Evolutionary conservation across 148 eudicot species (phyloP).

Genomic region (Heliamphora exappendiculata): DNA sequence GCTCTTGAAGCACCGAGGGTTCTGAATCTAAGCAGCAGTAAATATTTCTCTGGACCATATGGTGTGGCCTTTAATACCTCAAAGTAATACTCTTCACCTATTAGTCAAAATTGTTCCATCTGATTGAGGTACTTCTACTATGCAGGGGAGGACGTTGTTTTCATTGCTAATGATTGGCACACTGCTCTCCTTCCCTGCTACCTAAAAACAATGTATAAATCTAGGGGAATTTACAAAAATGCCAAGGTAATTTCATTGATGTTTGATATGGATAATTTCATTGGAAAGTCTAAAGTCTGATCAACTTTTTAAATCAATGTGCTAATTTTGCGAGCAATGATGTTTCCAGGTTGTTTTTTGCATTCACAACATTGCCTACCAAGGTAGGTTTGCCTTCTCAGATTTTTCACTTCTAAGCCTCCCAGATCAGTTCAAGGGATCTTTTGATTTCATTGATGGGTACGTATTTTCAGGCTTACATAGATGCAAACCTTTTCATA

Average conservation of each 20-base stretch:
- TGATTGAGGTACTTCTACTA: neutral
- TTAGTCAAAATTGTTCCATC: neutral
- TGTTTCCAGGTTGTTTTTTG: slow-evolving; percentile 69
- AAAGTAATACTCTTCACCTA: neutral
- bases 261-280: neutral
- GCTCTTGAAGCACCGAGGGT: slow-evolving; percentile 90
- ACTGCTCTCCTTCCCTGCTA: slow-evolving; percentile 87
- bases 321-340: neutral
- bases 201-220: slow-evolving; percentile 63
- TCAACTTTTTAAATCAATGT: neutral
- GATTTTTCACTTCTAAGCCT: slow-evolving; percentile 69
- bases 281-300: neutral
- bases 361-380: slow-evolving; percentile 97
- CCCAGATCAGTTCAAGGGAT: slow-evolving; percentile 58
- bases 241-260: slow-evolving; percentile 52
- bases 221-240: slow-evolving; percentile 51
- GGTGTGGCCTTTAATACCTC: slow-evolving; percentile 31
- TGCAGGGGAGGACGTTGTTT: slow-evolving; percentile 87
- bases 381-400: slow-evolving; percentile 72
- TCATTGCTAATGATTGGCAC: slow-evolving; percentile 96
- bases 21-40: slow-evolving; percentile 56
- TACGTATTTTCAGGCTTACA: slow-evolving; percentile 17
- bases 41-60: slow-evolving; percentile 80
- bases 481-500: neutral
- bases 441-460: slow-evolving; percentile 90